A percentile compares a stretch with the other conserved stretches of the same genome.
Conservation (phyloP, 208 protist genomes). For the Leishmania gerbilli region DNA sequence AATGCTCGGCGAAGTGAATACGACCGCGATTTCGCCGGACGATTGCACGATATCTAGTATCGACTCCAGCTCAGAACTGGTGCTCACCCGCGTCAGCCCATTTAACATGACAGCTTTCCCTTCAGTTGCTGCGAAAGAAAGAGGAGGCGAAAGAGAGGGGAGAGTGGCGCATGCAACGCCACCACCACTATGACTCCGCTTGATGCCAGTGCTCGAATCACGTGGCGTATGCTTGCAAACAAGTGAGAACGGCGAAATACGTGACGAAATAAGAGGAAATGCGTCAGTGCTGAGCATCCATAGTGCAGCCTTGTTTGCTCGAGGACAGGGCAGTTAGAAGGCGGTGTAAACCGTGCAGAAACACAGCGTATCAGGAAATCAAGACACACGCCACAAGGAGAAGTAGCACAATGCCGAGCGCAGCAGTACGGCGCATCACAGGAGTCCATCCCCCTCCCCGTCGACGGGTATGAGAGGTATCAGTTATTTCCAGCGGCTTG, state of each 20-base stretch:
- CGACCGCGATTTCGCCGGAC: conserved; percentile 64
- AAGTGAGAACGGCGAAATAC: neutral
- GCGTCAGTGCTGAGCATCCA: neutral
- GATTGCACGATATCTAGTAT: conserved; percentile 53
- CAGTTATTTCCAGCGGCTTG: neutral
- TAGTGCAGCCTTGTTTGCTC: neutral
- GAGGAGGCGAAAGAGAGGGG: neutral
- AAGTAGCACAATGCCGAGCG: neutral
- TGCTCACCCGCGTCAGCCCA: conserved; percentile 13
- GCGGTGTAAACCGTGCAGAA: neutral
- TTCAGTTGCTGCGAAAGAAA: neutral
- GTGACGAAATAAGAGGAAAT: neutral
- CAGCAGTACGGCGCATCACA: neutral
- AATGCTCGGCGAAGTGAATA: conserved; percentile 51
- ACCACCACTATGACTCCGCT: neutral
- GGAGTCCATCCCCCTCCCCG: neutral
- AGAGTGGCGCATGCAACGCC: neutral
- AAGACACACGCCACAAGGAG: neutral
- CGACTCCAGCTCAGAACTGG: conserved; percentile 21
- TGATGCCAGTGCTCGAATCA: neutral
- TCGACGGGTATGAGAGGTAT: neutral
- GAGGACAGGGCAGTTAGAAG: neutral
- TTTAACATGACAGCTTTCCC: conserved; percentile 11
- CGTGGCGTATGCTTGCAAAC: neutral
- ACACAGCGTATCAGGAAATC: neutral